A percentile compares a stretch with the other conserved stretches of the same genome.
phyloP scores from a whole-genome alignment of 495 filamentous ascomycete genomes.

The Penicillium steckii region DNA sequence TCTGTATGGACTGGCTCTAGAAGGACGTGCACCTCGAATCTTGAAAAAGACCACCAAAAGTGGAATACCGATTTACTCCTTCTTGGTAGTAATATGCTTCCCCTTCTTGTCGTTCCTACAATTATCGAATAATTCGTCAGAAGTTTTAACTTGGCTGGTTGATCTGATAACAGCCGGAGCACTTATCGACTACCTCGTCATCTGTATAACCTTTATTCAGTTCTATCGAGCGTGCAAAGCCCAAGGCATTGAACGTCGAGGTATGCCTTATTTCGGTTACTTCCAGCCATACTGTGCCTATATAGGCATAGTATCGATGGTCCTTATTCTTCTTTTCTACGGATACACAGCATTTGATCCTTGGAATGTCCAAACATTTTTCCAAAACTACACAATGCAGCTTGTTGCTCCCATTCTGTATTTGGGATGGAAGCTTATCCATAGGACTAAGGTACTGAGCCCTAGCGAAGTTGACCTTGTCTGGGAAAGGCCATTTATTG shows the following conservation, averaged over 20 bases:
- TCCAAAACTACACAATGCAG: constrained; percentile 58
- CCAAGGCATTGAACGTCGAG: constrained; percentile 54
- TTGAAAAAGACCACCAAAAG: constrained; percentile 46
- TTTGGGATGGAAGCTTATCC: constrained; percentile 55
- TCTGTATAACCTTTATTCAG: constrained; percentile 55
- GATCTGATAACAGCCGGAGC: constrained; percentile 38
- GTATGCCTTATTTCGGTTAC: background rate
- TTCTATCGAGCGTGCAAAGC: constrained; percentile 60
- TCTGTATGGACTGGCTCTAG: constrained; percentile 72
- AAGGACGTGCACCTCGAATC: constrained; percentile 60
- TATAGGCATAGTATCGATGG: background rate
- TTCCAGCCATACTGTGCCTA: background rate
- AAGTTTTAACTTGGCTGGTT: constrained; percentile 34
- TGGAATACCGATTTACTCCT: constrained; percentile 50
- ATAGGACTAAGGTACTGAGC: constrained; percentile 47
- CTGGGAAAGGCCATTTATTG: constrained; percentile 47
- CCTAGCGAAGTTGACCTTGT: constrained; percentile 52
- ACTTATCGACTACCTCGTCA: constrained; percentile 57
- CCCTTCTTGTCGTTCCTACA: constrained; percentile 41
- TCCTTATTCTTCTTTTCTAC: constrained; percentile 42
- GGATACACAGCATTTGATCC: constrained; percentile 55
- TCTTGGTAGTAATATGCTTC: constrained; percentile 47
- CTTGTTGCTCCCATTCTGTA: constrained; percentile 49
- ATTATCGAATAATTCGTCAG: constrained; percentile 25
- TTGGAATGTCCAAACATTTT: constrained; percentile 51